Conservation (phyloP, 2,329 filamentous ascomycete genomes). For the Xylaria hypoxylon region DNA sequence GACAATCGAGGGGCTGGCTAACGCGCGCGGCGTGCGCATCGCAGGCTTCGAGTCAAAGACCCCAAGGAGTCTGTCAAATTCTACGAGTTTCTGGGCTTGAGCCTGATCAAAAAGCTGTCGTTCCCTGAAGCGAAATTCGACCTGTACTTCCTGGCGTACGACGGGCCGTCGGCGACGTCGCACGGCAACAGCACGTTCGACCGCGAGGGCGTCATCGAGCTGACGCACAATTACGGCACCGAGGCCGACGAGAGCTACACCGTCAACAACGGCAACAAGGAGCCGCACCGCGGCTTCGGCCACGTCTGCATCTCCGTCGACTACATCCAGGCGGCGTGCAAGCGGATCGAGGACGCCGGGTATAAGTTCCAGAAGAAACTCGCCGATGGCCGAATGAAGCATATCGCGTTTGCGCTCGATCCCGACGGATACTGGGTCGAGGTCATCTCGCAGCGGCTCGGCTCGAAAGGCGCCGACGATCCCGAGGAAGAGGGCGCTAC, state of each 20-base stretch:
- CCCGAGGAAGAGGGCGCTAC: conserved; percentile 77
- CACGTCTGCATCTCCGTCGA: conserved; percentile 88
- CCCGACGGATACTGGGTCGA: conserved; percentile 92
- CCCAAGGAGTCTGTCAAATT: conserved; percentile 91
- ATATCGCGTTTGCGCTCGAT: conserved; percentile 91
- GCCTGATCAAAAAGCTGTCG: conserved; percentile 80
- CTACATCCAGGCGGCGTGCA: conserved; percentile 88
- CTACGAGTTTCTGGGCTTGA: conserved; percentile 93
- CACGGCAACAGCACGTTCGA: conserved; percentile 78
- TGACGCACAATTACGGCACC: conserved; percentile 88
- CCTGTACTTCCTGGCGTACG: conserved; percentile 94
- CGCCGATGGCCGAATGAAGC: conserved; percentile 84
- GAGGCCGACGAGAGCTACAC: conserved; percentile 85
- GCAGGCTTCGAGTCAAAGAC: conserved; percentile 93
- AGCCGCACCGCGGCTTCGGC: conserved; percentile 85
- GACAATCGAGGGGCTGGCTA: conserved; percentile 24
- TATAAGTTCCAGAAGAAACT: conserved; percentile 97
- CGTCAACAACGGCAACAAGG: conserved; percentile 89
- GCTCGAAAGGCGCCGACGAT: conserved; percentile 62
- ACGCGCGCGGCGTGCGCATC: conserved; percentile 2
- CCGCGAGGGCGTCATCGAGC: conserved; percentile 89
- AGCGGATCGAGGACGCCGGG: conserved; percentile 87
- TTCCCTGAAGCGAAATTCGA: conserved; percentile 93
- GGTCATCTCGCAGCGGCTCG: conserved; percentile 76
- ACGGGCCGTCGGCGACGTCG: conserved; percentile 79